A percentile compares a stretch with the other conserved stretches of the same genome.
Conservation (phyloP, 2,329 filamentous ascomycete genomes). For the Cercospora berteroae region DNA sequence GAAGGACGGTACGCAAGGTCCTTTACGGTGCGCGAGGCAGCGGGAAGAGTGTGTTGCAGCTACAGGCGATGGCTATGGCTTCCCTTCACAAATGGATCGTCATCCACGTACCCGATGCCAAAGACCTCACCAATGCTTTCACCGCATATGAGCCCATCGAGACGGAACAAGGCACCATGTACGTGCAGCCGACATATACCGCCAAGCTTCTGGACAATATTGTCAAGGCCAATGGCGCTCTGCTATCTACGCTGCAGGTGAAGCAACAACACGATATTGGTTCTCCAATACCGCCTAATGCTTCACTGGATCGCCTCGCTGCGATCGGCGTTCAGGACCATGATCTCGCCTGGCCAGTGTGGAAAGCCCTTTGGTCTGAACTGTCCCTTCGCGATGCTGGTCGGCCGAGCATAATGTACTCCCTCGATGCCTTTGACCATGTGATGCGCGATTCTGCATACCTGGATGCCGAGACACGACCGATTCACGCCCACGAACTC, state of each 20-base stretch:
- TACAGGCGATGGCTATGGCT: constrained; percentile 80
- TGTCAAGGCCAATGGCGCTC: constrained; percentile 64
- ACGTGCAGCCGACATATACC: constrained; percentile 75
- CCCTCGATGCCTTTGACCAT: constrained; percentile 76
- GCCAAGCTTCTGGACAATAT: constrained; percentile 72
- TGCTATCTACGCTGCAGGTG: constrained; percentile 58
- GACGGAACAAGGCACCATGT: constrained; percentile 53
- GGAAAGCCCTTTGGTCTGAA: constrained; percentile 78
- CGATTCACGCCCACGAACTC: constrained; percentile 84
- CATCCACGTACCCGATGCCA: constrained; percentile 84
- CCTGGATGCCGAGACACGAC: constrained; percentile 65
- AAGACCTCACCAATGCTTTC: constrained; percentile 75
- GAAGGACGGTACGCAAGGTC: constrained; percentile 58
- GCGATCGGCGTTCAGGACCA: constrained; percentile 68
- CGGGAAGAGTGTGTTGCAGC: constrained; percentile 82
- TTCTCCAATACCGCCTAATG: constrained; percentile 56
- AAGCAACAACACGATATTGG: constrained; percentile 58
- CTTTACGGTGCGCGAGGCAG: constrained; percentile 70
- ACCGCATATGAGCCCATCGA: constrained; percentile 75
- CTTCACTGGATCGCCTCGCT: constrained; percentile 66
- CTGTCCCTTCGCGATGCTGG: constrained; percentile 51
- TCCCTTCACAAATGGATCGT: constrained; percentile 85
- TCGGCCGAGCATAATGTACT: constrained; percentile 67
- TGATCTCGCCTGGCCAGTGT: constrained; percentile 76
- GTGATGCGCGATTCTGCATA: constrained; percentile 79